Evolutionary conservation across 768 basidiomycete genomes (phyloP), one percentile per base, ranked within the genome.

Genomic region (Auricularia sp.): DNA sequence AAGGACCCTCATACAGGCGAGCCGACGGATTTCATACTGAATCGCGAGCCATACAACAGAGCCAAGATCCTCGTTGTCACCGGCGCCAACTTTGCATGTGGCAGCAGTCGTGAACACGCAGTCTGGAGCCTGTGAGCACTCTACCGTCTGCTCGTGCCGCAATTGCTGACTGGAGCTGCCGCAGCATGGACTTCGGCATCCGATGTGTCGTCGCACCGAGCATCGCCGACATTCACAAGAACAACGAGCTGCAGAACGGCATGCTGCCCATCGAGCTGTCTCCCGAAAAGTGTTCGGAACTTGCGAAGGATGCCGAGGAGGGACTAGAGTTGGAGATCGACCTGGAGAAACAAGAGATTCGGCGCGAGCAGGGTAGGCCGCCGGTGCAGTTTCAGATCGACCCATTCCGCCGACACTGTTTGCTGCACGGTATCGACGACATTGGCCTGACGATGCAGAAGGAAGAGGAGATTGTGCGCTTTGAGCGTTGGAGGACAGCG

Each of bases 401-500:
- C 75, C 77, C 87, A 0, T 99, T 98, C 88, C 82, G 95, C 67
- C 80, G 92, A 63, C 91, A 96, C 72, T 95, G 97, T 74, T 77
- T 99, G 74, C 74, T 99, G 76, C 93, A 99, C 71, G 97, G 97
- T 36, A 77, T 98, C 68, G 97, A 99, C 74, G 97, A 98, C 72
- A 96, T 99, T 67, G 94, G 89, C 53, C 79, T 99, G 75, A 99
- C 97, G 53, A 78, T 99, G 79, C 87, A 91, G 74, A 87, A 86
- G 73, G 85, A 80, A 36, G 77, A 77, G 10, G 74, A 80, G 21
- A 97, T 99, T 68, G 78, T 81, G 66, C 69, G 74, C 47, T 99
- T 98, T 70, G 97, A 99, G 81, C 72, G 81, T 71, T 83, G 82
- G 70, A 77, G 97, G 68, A 88, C 85, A 34, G 77, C 84, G 71